Evolutionary conservation across 208 protist genomes (phyloP).

Genomic region (Crithidia bombi): DNA sequence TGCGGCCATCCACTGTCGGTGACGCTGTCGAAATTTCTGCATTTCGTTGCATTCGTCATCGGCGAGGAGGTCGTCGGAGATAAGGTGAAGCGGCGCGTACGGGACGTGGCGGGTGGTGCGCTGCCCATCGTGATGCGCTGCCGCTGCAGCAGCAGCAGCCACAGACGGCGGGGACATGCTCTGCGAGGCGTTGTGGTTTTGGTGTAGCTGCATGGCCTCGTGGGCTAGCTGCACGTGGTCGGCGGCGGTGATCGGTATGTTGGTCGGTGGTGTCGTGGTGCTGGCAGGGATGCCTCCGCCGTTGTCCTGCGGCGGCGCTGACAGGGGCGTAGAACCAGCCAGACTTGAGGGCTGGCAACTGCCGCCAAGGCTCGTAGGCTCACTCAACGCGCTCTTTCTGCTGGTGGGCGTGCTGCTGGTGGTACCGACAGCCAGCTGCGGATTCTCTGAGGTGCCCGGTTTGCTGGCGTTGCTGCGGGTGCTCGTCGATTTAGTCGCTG

Average conservation of each 20-base stretch:
- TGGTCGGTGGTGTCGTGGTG: neutral
- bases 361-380: too few relatives aligned
- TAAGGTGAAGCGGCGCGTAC: constrained; percentile 13
- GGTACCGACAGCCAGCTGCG: neutral
- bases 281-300: too few relatives aligned
- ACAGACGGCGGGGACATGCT: neutral
- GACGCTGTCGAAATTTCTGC: constrained; percentile 3
- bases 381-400: too few relatives aligned
- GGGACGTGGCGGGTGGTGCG: neutral
- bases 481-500: neutral
- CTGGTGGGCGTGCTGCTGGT: neutral
- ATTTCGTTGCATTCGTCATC: constrained; percentile 18
- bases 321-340: too few relatives aligned
- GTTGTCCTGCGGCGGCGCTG: too few relatives aligned
- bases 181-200: neutral
- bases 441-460: neutral
- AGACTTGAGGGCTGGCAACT: too few relatives aligned
- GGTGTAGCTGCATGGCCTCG: neutral
- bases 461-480: neutral
- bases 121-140: neutral
- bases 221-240: constrained; percentile 2
- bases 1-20: constrained; percentile 5
- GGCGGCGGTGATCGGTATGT: constrained; percentile 5
- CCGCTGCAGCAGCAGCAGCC: neutral
- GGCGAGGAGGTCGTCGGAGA: neutral